Evolutionary conservation across 2,329 filamentous ascomycete genomes (phyloP), one percentile per base, ranked within the genome.

Genomic region (Fusarium sp.): DNA sequence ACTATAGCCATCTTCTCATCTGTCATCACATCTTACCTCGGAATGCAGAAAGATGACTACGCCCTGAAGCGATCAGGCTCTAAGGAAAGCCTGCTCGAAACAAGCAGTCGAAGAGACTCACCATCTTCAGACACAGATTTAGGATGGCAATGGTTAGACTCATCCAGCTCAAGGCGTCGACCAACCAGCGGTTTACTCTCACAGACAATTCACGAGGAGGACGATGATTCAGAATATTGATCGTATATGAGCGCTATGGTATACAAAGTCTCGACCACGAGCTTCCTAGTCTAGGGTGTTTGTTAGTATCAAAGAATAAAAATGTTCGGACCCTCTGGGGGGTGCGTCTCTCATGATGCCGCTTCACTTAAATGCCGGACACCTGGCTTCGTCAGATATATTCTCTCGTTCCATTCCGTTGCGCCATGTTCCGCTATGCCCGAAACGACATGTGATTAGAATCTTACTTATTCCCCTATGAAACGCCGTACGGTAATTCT

Each of bases 201-300:
- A 29, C 88, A 91, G 76, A 91, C 89, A 0, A 93, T 94, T 67
- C 85, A 91, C 61, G 91, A 93, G 77, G 91, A 93, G 76, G 90
- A 91, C 54, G 90, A 92, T 76, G 84, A 84, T 72, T 88, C 85
- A 24, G 85, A 85, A 43, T 76, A 70, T 44, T 71, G 53, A 69
- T 57, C 30, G 25, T 41, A 20, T 56, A 30, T 51, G 29, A 52
- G 22, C 29, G 45, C 46, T 25, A 30, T 40, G 22, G 53, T 53
- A 57, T 30, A 45, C 43, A 34, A 25, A 43, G 30, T 32, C 45
- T 54, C 32, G 51, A 27, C 43, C 29, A 53, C 44, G 57, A 57
- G 49, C 34, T 48, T 66, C 59, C 49, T 58, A 59, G 11, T 44
- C 25, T 44, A 62, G 56, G 55, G 41, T 54, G 41, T 54, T 61